These are phyloP conservation scores for Neurospora sp. DNA, from an alignment of 495 filamentous ascomycete species.

Conservation along the genomic window DNA sequence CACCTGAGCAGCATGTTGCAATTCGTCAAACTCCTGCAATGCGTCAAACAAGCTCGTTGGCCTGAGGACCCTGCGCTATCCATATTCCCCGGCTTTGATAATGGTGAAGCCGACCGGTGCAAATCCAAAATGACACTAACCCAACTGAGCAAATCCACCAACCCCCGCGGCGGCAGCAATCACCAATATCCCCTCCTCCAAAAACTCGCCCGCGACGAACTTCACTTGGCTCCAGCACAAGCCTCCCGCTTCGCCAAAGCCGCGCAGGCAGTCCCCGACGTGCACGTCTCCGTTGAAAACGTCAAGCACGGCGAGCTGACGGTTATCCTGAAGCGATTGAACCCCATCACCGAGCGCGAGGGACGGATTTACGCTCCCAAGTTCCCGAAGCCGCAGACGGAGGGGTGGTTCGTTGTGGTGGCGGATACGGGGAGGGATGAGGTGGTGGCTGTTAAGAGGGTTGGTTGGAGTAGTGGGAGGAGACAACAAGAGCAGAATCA, in stretches of 20 bases:
- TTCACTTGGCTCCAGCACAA: constrained; percentile 24
- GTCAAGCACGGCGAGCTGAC: constrained; percentile 52
- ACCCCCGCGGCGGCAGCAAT: constrained; percentile 19
- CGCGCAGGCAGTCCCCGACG: constrained; percentile 51
- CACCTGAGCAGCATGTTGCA: constrained; percentile 59
- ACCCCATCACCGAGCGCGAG: constrained; percentile 50
- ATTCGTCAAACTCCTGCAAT: constrained; percentile 81
- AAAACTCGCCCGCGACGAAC: constrained; percentile 26
- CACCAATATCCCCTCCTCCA: constrained; percentile 27
- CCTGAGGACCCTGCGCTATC: constrained; percentile 69
- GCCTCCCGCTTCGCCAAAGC: constrained; percentile 46
- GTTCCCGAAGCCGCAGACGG: constrained; percentile 91
- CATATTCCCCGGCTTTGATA: constrained; percentile 69
- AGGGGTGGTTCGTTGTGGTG: constrained; percentile 84
- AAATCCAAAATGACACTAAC: constrained; percentile 17
- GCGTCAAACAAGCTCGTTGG: constrained; percentile 88
- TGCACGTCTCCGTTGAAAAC: constrained; percentile 52
- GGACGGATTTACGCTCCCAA: constrained; percentile 71
- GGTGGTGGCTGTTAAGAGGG: constrained; percentile 73
- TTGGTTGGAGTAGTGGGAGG: constrained; percentile 51
- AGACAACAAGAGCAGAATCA: neutral
- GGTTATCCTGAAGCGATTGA: constrained; percentile 56
- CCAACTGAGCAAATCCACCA: neutral
- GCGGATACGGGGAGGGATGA: constrained; percentile 58
- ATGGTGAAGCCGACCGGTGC: constrained; percentile 29